Conservation (phyloP, 257 asterid genomes). For the Solanum chmielewskii region DNA sequence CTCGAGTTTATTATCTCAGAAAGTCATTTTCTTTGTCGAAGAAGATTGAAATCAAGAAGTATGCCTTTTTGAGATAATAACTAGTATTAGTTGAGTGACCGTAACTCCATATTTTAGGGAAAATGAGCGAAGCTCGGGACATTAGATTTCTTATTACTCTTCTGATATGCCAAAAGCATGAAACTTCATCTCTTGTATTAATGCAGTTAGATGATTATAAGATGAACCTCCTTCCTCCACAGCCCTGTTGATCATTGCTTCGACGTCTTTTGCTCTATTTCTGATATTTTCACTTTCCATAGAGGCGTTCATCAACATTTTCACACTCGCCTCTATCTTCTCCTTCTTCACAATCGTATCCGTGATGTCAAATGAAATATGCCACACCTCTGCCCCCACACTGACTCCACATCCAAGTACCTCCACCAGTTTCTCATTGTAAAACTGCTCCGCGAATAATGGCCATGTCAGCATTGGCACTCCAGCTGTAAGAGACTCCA, state of each 20-base stretch:
- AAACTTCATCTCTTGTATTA: slow-evolving; percentile 6
- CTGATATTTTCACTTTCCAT: slow-evolving; percentile 1
- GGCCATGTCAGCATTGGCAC: slow-evolving; percentile 27
- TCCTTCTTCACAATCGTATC: not conserved
- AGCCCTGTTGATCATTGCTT: not conserved
- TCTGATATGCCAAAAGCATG: not conserved
- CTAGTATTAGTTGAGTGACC: not conserved
- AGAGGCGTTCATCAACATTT: not conserved
- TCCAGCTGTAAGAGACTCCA: slow-evolving; percentile 10
- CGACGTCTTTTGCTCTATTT: not conserved
- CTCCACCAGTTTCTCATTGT: slow-evolving; percentile 9
- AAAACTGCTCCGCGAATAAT: slow-evolving; percentile 16
- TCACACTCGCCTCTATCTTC: slow-evolving; percentile 1
- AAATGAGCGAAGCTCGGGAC: not conserved
- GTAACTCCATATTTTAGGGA: not conserved
- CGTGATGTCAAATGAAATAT: not conserved
- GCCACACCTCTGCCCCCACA: slow-evolving; percentile 10
- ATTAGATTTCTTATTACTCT: not conserved
- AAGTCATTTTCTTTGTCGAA: not conserved
- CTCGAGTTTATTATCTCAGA: not conserved
- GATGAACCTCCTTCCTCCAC: slow-evolving; percentile 16
- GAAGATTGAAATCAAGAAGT: not conserved
- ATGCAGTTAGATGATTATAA: not conserved
- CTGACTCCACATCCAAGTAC: slow-evolving; percentile 3
- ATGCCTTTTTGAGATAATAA: not conserved